Evolutionary conservation across 805 yeast genomes (phyloP).

Genomic region (Saccharomycopsis capsularis): DNA sequence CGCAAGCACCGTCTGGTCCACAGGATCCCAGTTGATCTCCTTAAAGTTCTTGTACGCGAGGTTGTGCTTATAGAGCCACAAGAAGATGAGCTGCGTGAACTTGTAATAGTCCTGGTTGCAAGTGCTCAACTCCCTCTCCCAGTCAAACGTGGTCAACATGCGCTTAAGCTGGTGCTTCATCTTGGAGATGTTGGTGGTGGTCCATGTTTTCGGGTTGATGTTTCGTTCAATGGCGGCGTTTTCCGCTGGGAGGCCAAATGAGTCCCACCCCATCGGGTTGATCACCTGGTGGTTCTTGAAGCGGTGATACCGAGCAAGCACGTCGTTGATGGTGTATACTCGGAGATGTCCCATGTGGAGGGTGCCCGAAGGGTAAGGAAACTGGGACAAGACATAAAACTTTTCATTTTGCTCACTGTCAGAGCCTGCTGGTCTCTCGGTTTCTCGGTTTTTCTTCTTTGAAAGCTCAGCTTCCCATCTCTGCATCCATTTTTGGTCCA

Average conservation of each 20-base stretch:
- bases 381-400: conserved; percentile 75
- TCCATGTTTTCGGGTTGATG: conserved; percentile 79
- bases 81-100: conserved; percentile 86
- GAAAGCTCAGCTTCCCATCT: not conserved
- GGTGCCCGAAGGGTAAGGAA: conserved; percentile 93
- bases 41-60: conserved; percentile 82
- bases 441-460: not conserved
- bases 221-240: conserved; percentile 91
- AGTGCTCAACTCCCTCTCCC: conserved; percentile 87
- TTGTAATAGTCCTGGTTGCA: conserved; percentile 82
- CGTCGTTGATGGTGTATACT: conserved; percentile 88
- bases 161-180: conserved; percentile 78
- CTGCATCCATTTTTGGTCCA: conserved; percentile 6
- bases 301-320: conserved; percentile 68
- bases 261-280: conserved; percentile 99
- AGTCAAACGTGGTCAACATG: conserved; percentile 84
- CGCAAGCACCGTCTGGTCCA: conserved; percentile 90
- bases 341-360: conserved; percentile 92
- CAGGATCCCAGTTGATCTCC: conserved; percentile 96
- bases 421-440: not conserved
- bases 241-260: conserved; percentile 97
- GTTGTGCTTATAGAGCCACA: conserved; percentile 65
- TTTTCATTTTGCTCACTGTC: conserved; percentile 25
- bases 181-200: conserved; percentile 64
- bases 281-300: conserved; percentile 71